Evolutionary conservation across 106 monocot species (phyloP).

Genomic region (Allium sativum): DNA sequence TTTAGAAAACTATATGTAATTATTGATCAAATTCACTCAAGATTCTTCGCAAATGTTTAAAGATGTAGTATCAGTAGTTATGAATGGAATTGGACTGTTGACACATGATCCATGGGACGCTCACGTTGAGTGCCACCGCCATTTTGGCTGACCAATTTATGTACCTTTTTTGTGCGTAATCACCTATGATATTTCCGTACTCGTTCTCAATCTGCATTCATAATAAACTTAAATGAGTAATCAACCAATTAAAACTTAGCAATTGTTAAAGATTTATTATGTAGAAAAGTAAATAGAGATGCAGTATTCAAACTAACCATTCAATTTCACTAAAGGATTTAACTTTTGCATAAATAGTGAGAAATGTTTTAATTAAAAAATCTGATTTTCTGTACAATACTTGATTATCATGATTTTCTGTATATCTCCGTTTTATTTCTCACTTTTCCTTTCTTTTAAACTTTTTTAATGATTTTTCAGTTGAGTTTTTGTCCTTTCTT

Average conservation of each 20-base stretch:
- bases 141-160: conserved; percentile 20
- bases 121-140: conserved; percentile 14
- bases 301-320: too few species aligned
- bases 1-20: conserved; percentile 33
- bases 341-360: too few species aligned
- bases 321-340: too few species aligned
- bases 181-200: conserved; percentile 11
- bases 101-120: conserved; percentile 37
- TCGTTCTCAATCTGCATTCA: conserved; percentile 27
- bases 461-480: too few species aligned
- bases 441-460: too few species aligned
- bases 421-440: too few species aligned
- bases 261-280: not conserved
- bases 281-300: not conserved
- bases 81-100: conserved; percentile 19
- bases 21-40: conserved; percentile 4
- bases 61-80: not conserved
- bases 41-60: not conserved
- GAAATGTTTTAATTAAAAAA: too few species aligned
- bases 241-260: too few species aligned
- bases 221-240: not conserved
- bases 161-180: conserved; percentile 16
- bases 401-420: too few species aligned
- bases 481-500: too few species aligned
- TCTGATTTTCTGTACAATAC: too few species aligned